These are phyloP conservation scores for Leccinum cinnamomeum DNA, from an alignment of 1,284 basidiomycete species.

Conservation along the genomic window DNA sequence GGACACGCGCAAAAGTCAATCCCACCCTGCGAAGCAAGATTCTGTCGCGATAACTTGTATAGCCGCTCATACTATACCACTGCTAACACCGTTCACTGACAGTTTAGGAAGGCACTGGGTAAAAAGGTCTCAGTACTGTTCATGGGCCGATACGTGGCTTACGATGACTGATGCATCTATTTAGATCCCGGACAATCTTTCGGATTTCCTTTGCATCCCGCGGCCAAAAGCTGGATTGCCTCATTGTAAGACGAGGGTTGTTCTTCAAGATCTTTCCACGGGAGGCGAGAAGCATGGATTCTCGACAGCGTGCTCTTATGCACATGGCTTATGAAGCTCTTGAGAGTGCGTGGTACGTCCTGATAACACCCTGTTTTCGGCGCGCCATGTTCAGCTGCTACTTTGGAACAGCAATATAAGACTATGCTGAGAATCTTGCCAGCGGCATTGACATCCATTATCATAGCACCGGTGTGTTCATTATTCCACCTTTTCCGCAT, in stretches of 20 bases:
- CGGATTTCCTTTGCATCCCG: conserved; percentile 40
- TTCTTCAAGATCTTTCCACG: conserved; percentile 74
- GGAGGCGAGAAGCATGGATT: conserved; percentile 72
- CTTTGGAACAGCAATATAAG: conserved; percentile 65
- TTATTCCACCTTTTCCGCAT: background rate
- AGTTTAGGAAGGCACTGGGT: conserved; percentile 50
- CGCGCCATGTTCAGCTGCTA: conserved; percentile 61
- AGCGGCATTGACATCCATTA: conserved; percentile 51
- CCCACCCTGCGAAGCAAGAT: conserved; percentile 38
- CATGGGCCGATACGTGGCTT: background rate
- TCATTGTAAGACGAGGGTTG: conserved; percentile 47
- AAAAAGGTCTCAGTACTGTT: conserved; percentile 54
- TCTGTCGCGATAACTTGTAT: conserved; percentile 71
- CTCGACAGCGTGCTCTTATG: conserved; percentile 67
- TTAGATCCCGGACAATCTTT: conserved; percentile 62
- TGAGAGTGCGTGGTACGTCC: conserved; percentile 71
- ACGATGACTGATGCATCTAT: conserved; percentile 6
- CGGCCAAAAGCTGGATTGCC: conserved; percentile 22
- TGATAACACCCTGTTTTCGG: conserved; percentile 47
- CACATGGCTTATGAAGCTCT: conserved; percentile 66
- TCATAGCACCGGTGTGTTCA: conserved; percentile 60
- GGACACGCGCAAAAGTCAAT: background rate
- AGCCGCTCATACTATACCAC: conserved; percentile 67
- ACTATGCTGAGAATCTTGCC: conserved; percentile 62
- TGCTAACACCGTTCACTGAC: conserved; percentile 45